A percentile compares a stretch with the other conserved stretches of the same genome.
Evolutionary conservation across 202 grass and related monocot genomes (phyloP).

Genomic region (Saccharum hybrid): DNA sequence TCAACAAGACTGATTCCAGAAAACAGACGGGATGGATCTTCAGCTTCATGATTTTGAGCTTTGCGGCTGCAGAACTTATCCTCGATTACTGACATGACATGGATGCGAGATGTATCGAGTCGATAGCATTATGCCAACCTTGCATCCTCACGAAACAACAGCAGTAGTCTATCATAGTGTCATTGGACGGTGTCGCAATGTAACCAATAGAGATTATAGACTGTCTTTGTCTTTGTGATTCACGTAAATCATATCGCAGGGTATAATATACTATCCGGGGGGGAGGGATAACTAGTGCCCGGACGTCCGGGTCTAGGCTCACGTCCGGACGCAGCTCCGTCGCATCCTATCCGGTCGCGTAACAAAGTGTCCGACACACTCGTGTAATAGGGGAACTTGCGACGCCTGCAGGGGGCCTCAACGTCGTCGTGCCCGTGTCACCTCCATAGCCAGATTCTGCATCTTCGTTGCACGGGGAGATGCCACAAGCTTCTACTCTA

Average conservation of each 20-base stretch:
- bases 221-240: neutral
- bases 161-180: neutral
- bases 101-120: neutral
- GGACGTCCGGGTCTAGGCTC: too few relatives aligned
- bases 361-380: too few relatives aligned
- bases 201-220: neutral
- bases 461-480: too few relatives aligned
- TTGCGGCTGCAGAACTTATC: slow-evolving; percentile 56
- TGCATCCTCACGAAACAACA: neutral
- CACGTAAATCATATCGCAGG: neutral
- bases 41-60: slow-evolving; percentile 73
- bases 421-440: too few relatives aligned
- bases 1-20: neutral
- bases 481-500: too few relatives aligned
- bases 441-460: too few relatives aligned
- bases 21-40: slow-evolving; percentile 31
- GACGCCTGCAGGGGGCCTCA: too few relatives aligned
- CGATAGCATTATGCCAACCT: neutral
- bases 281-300: too few relatives aligned
- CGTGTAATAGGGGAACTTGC: too few relatives aligned
- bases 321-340: too few relatives aligned
- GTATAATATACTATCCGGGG: neutral
- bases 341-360: too few relatives aligned
- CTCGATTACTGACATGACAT: slow-evolving; percentile 17
- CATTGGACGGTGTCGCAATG: neutral